Evolutionary conservation across 768 basidiomycete species (phyloP), one percentile per base, ranked within the genome.

Genomic region (Boletus huronensis): DNA sequence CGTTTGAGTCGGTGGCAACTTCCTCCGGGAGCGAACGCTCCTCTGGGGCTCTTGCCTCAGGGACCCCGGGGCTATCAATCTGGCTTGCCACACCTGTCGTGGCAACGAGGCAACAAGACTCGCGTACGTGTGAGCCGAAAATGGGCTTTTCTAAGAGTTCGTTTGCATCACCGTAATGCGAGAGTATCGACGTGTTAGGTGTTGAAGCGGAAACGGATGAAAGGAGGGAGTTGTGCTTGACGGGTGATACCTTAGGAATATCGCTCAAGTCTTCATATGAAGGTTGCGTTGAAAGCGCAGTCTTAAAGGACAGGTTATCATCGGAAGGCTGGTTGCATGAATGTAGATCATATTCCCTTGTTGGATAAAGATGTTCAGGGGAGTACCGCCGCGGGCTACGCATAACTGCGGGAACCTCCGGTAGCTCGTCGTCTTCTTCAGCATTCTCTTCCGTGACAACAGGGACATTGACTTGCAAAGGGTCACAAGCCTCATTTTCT

Each of bases 201-300:
- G 62, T 64, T 2, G 69, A 72, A 39, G 50, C 52, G 31, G 66
- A 66, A 36, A 50, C 21, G 14, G 5, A 62, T n/a, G 62, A 56
- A 55, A 59, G 53, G 5, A 59, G 45, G 23, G 66, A 60, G 17
- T 59, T 50, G 38, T 56, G 59, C 58, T 60, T 58, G 49, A 48
- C 13, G 10, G 50, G 42, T 7, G 69, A 68, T 25, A 48, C 39
- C 43, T 39, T 54, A 23, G 58, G 61, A 14, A 48, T 48, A 48
- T 67, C 54, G 26, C 55, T 60, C 44, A 64, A 42, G 47, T 58
- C 35, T 5, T 62, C 66, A 28, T 43, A 50, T 5, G 69, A 69
- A 48, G 55, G 52, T 40, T 62, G 64, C 21, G 55, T 50, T 28
- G 66, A 64, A 40, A 69, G 69, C 3, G 68, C 66, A 3, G 64